A percentile compares a stretch with the other conserved stretches of the same genome.
Conservation (phyloP, 768 basidiomycete genomes). For the Pisolithus marmoratus region DNA sequence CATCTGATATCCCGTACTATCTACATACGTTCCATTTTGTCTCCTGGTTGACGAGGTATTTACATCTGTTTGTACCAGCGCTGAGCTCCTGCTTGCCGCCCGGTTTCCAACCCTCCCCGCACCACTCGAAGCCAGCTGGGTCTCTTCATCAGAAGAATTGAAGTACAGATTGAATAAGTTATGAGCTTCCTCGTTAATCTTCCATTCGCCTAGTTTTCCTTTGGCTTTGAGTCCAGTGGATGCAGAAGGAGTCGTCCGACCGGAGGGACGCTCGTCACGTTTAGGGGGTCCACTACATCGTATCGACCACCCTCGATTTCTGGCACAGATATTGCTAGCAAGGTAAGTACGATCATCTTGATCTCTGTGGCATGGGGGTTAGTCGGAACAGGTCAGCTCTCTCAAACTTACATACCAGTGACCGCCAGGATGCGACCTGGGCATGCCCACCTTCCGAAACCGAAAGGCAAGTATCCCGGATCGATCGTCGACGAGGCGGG, state of each 20-base stretch:
- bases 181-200: too few species aligned
- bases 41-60: too few species aligned
- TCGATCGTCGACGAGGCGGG: conserved; percentile 27
- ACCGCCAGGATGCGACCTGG: conserved; percentile 29
- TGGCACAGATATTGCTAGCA: conserved; percentile 25
- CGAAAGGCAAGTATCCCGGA: conserved; percentile 27
- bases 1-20: too few species aligned
- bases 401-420: conserved; percentile 16
- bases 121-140: too few species aligned
- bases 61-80: too few species aligned
- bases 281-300: conserved; percentile 29
- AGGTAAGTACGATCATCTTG: conserved; percentile 29
- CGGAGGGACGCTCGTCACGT: conserved; percentile 21
- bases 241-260: neutral
- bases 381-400: neutral
- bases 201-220: too few species aligned
- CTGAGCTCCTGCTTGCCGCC: too few species aligned
- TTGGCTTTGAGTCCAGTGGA: neutral
- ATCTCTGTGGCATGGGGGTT: neutral
- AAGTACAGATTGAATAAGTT: too few species aligned
- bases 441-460: conserved; percentile 31
- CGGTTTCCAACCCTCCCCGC: too few species aligned
- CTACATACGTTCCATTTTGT: too few species aligned
- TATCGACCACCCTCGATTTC: conserved; percentile 26
- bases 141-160: too few species aligned